Conservation (phyloP, 257 asterid species). For the Coffea eugenioides region DNA sequence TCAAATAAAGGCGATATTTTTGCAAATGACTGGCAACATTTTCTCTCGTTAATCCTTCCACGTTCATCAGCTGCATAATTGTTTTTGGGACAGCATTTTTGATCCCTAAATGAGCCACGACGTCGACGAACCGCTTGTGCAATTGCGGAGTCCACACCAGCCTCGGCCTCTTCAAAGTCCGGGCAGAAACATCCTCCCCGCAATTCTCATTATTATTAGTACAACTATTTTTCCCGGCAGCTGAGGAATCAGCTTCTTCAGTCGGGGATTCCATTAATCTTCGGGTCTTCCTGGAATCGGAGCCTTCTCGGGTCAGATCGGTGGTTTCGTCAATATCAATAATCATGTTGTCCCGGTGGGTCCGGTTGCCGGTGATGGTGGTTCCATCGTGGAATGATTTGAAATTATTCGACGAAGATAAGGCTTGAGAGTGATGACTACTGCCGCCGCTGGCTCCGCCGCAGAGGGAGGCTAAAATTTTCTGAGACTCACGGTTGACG, state of each 20-base stretch:
- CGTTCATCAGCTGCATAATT: constrained; percentile 94
- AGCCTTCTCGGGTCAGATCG: constrained; percentile 51
- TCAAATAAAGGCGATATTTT: constrained; percentile 75
- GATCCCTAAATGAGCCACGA: constrained; percentile 79
- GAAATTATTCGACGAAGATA: constrained; percentile 26
- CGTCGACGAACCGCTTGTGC: constrained; percentile 88
- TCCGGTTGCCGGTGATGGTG: constrained; percentile 2
- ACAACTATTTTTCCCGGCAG: not conserved
- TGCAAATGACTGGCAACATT: constrained; percentile 94
- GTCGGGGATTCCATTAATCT: constrained; percentile 27
- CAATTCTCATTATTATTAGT: constrained; percentile 32
- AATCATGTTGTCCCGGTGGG: constrained; percentile 16
- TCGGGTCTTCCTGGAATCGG: constrained; percentile 58
- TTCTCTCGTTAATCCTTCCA: constrained; percentile 88
- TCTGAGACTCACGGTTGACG: constrained; percentile 74
- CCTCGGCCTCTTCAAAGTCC: constrained; percentile 73
- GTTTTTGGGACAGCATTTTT: constrained; percentile 87
- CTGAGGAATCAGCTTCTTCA: constrained; percentile 43
- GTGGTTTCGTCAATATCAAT: constrained; percentile 35
- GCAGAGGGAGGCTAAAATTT: constrained; percentile 57
- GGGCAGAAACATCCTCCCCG: constrained; percentile 51
- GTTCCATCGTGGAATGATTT: constrained; percentile 35
- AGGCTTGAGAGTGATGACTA: constrained; percentile 17
- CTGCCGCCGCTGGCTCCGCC: constrained; percentile 17
- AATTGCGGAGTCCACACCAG: constrained; percentile 97